Conservation (phyloP, 176 grass and related monocot species). For the Aegilops longissima region DNA sequence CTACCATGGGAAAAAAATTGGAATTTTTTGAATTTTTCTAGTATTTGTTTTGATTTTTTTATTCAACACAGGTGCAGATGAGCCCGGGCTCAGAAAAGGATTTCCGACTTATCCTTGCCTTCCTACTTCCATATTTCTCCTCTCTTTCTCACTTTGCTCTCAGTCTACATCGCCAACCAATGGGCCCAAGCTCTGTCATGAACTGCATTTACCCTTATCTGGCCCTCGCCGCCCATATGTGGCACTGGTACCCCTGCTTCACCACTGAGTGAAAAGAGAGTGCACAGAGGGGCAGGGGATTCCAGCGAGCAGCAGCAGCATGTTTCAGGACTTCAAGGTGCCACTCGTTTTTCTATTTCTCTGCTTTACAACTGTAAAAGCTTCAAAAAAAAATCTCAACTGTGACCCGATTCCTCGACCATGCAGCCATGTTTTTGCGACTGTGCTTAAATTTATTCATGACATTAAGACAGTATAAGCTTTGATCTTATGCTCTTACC, state of each 20-base stretch:
- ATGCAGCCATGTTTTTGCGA: background rate
- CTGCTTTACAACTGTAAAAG: background rate
- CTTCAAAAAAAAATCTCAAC: background rate
- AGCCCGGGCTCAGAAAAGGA: too few species aligned
- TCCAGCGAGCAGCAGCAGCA: background rate
- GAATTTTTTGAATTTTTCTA: too few species aligned
- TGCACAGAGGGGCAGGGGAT: background rate
- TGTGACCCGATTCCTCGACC: background rate
- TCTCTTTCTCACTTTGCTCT: background rate
- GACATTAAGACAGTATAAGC: background rate
- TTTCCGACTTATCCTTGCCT: background rate
- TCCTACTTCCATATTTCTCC: background rate
- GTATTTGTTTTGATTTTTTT: too few species aligned
- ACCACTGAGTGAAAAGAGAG: background rate
- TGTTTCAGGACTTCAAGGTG: background rate
- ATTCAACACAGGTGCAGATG: too few species aligned
- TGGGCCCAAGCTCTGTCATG: background rate
- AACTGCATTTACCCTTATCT: background rate
- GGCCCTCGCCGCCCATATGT: background rate
- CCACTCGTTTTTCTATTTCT: background rate
- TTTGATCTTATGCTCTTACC: background rate
- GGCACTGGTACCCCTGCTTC: background rate
- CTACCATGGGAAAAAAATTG: too few species aligned
- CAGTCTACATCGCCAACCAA: background rate
- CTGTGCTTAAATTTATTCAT: background rate